Evolutionary conservation across 306 rosid species (phyloP).

Genomic region (Alnus rubra): DNA sequence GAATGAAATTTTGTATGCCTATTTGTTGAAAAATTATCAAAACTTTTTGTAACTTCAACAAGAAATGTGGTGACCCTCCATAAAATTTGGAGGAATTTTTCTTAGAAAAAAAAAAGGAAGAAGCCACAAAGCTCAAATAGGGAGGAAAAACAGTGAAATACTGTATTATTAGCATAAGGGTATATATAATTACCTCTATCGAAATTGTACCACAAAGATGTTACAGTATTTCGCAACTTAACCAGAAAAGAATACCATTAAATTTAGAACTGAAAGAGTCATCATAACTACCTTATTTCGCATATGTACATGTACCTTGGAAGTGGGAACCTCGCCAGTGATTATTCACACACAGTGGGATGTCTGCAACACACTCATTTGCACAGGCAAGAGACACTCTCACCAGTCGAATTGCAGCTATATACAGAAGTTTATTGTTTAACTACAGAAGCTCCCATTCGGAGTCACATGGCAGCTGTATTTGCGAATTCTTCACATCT

Average conservation of each 20-base stretch:
- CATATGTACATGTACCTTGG: not conserved
- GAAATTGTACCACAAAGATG: constrained; percentile 19
- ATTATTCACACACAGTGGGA: constrained; percentile 14
- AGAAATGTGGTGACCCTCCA: not conserved
- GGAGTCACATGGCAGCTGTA: constrained; percentile 49
- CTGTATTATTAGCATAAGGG: not conserved
- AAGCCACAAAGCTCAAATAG: not conserved
- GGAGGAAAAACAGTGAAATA: constrained; percentile 1
- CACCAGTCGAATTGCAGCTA: not conserved
- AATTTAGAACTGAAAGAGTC: not conserved
- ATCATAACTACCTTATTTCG: constrained; percentile 23
- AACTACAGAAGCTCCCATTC: constrained; percentile 85
- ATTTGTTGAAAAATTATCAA: constrained; percentile 60
- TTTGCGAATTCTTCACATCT: constrained; percentile 24
- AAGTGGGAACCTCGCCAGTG: constrained; percentile 9
- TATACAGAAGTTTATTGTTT: constrained; percentile 27
- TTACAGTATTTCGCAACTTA: constrained; percentile 5
- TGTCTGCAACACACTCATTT: constrained; percentile 11
- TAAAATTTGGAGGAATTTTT: not conserved
- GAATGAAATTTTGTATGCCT: constrained; percentile 76
- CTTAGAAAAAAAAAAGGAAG: too few relatives aligned
- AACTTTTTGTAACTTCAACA: constrained; percentile 34
- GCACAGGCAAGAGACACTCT: constrained; percentile 1
- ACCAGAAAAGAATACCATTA: not conserved
- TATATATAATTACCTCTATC: not conserved